These are phyloP conservation scores for Rhodomyrtus tomentosa DNA, from an alignment of 345 rosid genomes.

Conservation along the genomic window DNA sequence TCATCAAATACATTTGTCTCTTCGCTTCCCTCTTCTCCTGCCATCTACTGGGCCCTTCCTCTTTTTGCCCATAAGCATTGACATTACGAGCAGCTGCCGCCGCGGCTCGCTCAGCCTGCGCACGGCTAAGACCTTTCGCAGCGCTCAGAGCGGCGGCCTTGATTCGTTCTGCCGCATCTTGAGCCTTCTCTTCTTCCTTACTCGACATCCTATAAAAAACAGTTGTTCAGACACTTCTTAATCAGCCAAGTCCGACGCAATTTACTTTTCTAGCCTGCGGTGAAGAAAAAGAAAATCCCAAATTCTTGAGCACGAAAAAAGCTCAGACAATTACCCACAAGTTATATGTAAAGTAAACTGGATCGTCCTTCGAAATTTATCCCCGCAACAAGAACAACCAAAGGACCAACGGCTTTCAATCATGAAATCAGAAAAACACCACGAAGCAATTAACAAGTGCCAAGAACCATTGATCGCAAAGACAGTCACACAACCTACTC, in stretches of 20 bases:
- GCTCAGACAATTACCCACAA: neutral
- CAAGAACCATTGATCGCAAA: neutral
- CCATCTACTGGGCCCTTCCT: constrained; percentile 99
- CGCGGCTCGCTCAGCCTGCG: constrained; percentile 96
- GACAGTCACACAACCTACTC: no score
- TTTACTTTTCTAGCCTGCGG: neutral
- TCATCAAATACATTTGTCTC: constrained; percentile 97
- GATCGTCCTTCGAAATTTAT: neutral
- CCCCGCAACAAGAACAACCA: neutral
- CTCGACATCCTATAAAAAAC: constrained; percentile 52
- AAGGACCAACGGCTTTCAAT: no score
- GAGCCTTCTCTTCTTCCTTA: constrained; percentile 75
- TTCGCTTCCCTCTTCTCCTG: constrained; percentile 96
- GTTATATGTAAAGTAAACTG: neutral
- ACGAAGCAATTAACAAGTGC: neutral
- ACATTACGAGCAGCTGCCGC: constrained; percentile 92
- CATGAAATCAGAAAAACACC: neutral
- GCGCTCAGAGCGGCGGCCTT: constrained; percentile 89
- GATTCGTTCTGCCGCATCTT: constrained; percentile 86
- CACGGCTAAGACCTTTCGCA: constrained; percentile 87
- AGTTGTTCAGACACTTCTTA: neutral
- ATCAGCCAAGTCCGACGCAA: neutral
- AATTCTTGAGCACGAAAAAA: neutral
- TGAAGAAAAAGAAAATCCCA: neutral
- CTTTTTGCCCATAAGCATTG: constrained; percentile 96